Percentiles rank a stretch among this genome's conserved stretches.
Conservation (phyloP, 768 basidiomycete species). For the Candolleomyces eurysporus region DNA sequence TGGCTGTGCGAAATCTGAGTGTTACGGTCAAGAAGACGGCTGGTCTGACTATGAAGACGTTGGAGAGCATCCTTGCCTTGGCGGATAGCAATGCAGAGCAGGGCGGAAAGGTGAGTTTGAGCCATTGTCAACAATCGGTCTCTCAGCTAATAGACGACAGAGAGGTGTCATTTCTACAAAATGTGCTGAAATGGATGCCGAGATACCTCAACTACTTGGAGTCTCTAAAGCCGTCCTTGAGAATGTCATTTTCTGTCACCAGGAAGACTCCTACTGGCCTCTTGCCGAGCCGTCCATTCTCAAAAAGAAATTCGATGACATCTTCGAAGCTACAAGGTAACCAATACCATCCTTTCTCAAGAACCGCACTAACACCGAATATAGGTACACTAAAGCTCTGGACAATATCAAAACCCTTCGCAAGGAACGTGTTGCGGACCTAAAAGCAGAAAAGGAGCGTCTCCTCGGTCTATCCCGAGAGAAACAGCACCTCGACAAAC, state of each 20-base stretch:
- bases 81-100: conserved; percentile 62
- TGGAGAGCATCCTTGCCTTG: conserved; percentile 85
- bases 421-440: conserved; percentile 86
- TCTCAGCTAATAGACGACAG: conserved; percentile 35
- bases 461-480: conserved; percentile 75
- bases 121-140: neutral
- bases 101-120: conserved; percentile 66
- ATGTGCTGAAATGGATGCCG: conserved; percentile 93
- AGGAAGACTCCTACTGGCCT: conserved; percentile 99
- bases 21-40: conserved; percentile 90
- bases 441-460: conserved; percentile 91
- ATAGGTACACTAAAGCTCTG: conserved; percentile 93
- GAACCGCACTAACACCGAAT: conserved; percentile 2
- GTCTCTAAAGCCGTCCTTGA: conserved; percentile 98
- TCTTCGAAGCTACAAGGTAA: conserved; percentile 96
- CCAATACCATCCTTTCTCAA: conserved; percentile 12
- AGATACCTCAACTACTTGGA: conserved; percentile 90
- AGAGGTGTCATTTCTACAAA: conserved; percentile 92
- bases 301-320: conserved; percentile 99
- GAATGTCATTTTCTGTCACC: conserved; percentile 99
- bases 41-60: conserved; percentile 93
- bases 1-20: conserved; percentile 85
- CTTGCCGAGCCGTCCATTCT: conserved; percentile 84
- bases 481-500: conserved; percentile 84
- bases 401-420: conserved; percentile 87